phyloP scores from a whole-genome alignment of 1,284 basidiomycete genomes.

The Rhodotorula sp. region DNA sequence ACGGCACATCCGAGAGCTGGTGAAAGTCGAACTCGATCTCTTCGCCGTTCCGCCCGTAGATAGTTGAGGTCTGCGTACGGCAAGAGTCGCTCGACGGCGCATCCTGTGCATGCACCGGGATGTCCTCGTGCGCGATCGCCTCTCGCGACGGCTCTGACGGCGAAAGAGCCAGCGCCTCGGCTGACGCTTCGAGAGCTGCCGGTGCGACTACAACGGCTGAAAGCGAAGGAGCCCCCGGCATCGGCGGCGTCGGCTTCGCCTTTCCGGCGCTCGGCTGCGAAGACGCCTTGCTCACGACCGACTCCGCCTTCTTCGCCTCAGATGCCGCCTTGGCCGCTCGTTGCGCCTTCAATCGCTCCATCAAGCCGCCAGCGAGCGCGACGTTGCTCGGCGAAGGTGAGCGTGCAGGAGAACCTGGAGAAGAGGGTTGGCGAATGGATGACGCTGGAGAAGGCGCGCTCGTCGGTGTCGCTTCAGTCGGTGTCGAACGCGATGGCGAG shows the following conservation, averaged over 20 bases:
- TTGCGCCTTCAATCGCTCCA: constrained; percentile 25
- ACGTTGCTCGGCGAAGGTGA: constrained; percentile 1
- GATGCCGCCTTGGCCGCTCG: constrained; percentile 9
- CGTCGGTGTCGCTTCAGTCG: not conserved
- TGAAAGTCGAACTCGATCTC: constrained; percentile 22
- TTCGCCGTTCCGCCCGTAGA: constrained; percentile 17
- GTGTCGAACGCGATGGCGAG: not conserved
- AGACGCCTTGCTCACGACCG: not conserved
- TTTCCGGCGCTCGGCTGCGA: not conserved
- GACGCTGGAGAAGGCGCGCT: not conserved
- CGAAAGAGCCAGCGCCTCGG: not conserved
- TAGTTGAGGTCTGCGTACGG: constrained; percentile 1
- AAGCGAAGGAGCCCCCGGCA: not conserved
- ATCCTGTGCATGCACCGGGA: too few relatives aligned
- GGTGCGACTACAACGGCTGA: not conserved
- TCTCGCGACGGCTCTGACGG: not conserved
- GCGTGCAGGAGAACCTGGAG: not conserved
- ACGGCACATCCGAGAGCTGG: constrained; percentile 25
- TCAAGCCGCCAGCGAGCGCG: constrained; percentile 13
- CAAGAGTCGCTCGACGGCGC: not conserved
- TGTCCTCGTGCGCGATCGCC: not conserved
- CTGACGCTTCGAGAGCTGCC: not conserved
- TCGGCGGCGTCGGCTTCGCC: not conserved
- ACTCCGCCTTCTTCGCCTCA: not conserved
- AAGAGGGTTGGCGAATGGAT: not conserved